phyloP scores from a whole-genome alignment of 163 green algal species.

The Scenedesmus sp. region DNA sequence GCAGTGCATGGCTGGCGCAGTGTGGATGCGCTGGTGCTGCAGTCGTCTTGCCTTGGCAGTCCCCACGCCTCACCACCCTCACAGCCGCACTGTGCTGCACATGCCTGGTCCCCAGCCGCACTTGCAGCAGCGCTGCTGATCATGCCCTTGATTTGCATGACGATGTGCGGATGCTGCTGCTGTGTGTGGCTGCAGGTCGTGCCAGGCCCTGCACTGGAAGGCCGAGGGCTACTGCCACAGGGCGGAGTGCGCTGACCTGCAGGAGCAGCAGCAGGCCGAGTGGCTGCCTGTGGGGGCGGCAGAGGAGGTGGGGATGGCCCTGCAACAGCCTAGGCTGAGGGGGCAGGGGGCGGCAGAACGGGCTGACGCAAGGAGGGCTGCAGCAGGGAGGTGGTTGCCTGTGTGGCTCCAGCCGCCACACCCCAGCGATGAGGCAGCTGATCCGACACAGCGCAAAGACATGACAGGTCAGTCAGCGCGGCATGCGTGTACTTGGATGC shows the following conservation, averaged over 20 bases:
- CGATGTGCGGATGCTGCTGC: background rate
- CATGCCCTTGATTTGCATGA: background rate
- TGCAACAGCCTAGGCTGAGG: background rate
- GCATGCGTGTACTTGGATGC: background rate
- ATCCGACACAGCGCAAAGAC: no score
- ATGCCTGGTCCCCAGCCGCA: no score
- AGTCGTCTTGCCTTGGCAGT: background rate
- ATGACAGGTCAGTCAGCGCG: no score
- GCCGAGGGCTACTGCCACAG: conserved; percentile 13
- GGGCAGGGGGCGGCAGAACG: background rate
- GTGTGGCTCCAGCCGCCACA: background rate
- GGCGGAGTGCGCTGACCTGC: background rate
- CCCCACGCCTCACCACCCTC: no score
- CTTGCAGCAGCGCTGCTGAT: no score
- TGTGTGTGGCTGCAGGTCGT: conserved; percentile 15
- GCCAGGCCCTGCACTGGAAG: conserved; percentile 6
- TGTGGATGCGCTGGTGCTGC: background rate
- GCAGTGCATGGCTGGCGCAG: background rate
- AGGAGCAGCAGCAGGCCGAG: conserved; percentile 20
- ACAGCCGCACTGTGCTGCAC: background rate
- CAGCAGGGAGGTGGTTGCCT: no score
- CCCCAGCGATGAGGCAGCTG: background rate
- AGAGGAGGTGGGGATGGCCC: background rate
- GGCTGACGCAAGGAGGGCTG: no score
- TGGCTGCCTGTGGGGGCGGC: conserved; percentile 7